Base-by-base conservation (phyloP, 139 green algal genomes). In the Yamagishiella unicocca region DNA sequence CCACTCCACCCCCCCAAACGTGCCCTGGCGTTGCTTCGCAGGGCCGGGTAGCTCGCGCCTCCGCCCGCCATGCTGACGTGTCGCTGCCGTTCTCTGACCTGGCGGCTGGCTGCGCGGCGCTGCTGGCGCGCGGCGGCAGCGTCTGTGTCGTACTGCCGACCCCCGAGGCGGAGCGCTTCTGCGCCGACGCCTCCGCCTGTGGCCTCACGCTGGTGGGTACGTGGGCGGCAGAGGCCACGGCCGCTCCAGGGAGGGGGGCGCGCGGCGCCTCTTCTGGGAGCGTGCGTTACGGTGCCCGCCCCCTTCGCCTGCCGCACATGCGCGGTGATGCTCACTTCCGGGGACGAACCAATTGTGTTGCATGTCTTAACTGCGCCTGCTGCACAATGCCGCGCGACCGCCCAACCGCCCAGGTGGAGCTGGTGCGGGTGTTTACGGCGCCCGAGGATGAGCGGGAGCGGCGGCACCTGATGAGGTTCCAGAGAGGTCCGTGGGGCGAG, bases 51-150 rank as follows among this genome's bases (percentile, higher is more conserved):
- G n/a, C 50, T 0, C 83, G 89, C 40, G 88, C 88, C 29, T 42
- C 81, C 4, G 90, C 90, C 0, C 73, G 90, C 29, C 90, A 93
- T 55, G 87, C 90, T 46, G 90, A 93, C 72, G 90, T 87, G 24
- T 37, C 58, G 33, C 88, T 93, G 55, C 88, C 90, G 3, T 89
- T 92, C n/a, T 0, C 35, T 9, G 77, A 91, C 33, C 81, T 91
- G 19, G 90, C 90, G 37, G 54, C 67, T 1, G 64, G 74, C 35
- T 84, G 72, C 33, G 88, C 84, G n/a, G 54, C 53, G 17, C 88
- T 93, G 58, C 90, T 93, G 75, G 64, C 58, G 29, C 81, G 80
- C 19, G 79, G 64, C 31, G 90, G 90, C 19, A 37, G n/a, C 40
- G 62, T 93, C 33, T 90, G 64, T 17, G 40, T 91, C 3, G 76